phyloP scores from a whole-genome alignment of 805 yeast genomes.

The Helenozyma rhizophorensis region DNA sequence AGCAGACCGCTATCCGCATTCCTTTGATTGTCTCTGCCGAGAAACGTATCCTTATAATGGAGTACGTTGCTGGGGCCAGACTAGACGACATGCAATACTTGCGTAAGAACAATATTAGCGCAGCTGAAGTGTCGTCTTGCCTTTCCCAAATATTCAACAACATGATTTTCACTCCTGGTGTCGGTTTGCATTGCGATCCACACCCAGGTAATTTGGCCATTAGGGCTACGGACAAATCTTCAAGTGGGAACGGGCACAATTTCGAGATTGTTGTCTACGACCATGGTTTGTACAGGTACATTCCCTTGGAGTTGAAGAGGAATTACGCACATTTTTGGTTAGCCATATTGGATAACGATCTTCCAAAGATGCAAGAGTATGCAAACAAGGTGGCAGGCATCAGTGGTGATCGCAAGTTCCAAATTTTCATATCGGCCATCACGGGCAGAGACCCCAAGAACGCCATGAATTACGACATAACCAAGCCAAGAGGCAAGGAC shows the following conservation, averaged over 20 bases:
- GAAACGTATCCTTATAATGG: constrained; percentile 80
- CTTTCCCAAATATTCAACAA: constrained; percentile 86
- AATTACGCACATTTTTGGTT: constrained; percentile 92
- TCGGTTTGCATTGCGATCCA: constrained; percentile 95
- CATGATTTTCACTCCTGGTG: constrained; percentile 93
- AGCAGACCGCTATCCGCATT: constrained; percentile 69
- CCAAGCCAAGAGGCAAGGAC: constrained; percentile 45
- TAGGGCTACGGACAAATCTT: constrained; percentile 28
- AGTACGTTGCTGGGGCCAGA: constrained; percentile 75
- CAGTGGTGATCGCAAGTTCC: constrained; percentile 65
- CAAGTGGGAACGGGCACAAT: constrained; percentile 48
- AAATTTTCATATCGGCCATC: constrained; percentile 84
- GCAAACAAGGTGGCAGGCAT: constrained; percentile 80
- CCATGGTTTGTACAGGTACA: constrained; percentile 88
- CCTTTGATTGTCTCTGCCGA: constrained; percentile 69
- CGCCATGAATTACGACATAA: constrained; percentile 62
- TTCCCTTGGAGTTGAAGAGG: constrained; percentile 70
- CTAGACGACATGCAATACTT: constrained; percentile 71
- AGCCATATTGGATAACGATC: constrained; percentile 71
- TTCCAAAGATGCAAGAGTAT: constrained; percentile 60
- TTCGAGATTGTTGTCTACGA: constrained; percentile 91
- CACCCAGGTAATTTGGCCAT: constrained; percentile 97
- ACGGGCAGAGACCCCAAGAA: constrained; percentile 88
- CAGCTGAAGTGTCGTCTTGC: constrained; percentile 78
- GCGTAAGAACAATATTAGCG: constrained; percentile 57